These are phyloP conservation scores for Porphyrellus cyaneotinctus DNA, from an alignment of 768 basidiomycete species.

Conservation along the genomic window DNA sequence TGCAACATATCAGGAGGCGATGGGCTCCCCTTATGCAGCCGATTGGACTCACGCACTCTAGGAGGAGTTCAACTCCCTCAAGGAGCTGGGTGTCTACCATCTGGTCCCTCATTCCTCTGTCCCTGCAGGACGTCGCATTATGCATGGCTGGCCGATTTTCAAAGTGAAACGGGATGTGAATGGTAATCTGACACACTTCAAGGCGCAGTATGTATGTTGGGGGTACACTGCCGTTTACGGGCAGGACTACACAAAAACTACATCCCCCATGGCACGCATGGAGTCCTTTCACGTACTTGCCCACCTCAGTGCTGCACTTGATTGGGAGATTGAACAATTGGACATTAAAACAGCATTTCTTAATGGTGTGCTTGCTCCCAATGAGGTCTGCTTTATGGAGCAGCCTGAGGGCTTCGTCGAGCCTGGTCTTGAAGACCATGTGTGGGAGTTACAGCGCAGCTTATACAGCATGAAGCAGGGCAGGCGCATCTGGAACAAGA, in stretches of 20 bases:
- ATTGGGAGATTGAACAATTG: background rate
- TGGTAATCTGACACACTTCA: background rate
- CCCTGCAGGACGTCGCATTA: background rate
- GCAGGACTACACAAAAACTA: background rate
- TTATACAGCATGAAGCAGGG: slow-evolving; percentile 32
- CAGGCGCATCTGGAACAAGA: slow-evolving; percentile 33
- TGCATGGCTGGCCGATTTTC: background rate
- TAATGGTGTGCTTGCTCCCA: background rate
- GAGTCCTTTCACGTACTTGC: background rate
- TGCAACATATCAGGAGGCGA: no score
- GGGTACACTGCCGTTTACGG: background rate
- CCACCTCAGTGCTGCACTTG: background rate
- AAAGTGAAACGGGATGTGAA: background rate
- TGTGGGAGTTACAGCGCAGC: background rate
- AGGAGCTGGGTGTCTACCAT: background rate
- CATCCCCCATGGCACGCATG: background rate
- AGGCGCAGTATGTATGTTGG: background rate
- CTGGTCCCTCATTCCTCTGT: background rate
- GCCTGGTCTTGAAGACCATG: background rate
- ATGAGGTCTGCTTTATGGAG: background rate
- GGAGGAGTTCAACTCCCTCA: no score
- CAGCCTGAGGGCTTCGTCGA: background rate
- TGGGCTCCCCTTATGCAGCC: no score
- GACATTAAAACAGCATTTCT: background rate
- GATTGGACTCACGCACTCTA: no score